phyloP scores from a whole-genome alignment of 805 yeast genomes.

The Ogataea pini region DNA sequence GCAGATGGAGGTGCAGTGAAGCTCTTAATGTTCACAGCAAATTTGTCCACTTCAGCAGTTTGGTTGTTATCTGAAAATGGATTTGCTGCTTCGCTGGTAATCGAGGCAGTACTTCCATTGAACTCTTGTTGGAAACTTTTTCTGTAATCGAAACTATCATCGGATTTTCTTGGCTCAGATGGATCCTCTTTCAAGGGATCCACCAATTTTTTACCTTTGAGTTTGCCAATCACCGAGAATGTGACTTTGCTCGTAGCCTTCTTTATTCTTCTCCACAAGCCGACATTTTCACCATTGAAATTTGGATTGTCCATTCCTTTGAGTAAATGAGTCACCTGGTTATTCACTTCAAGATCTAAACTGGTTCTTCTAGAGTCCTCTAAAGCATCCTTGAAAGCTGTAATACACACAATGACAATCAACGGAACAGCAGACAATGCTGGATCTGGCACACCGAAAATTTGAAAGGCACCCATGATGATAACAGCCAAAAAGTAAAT shows the following conservation, averaged over 20 bases:
- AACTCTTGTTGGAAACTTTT: slow-evolving; percentile 28
- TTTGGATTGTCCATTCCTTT: slow-evolving; percentile 57
- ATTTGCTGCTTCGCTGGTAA: slow-evolving; percentile 20
- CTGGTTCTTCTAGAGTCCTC: slow-evolving; percentile 78
- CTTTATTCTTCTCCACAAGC: slow-evolving; percentile 70
- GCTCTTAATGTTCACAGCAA: slow-evolving; percentile 24
- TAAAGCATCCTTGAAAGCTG: slow-evolving; percentile 77
- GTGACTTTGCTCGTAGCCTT: slow-evolving; percentile 38
- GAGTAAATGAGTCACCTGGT: slow-evolving; percentile 68
- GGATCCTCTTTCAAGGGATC: slow-evolving; percentile 29
- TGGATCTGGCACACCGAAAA: slow-evolving; percentile 82
- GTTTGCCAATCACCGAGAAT: slow-evolving; percentile 18
- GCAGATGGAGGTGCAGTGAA: slow-evolving; percentile 32
- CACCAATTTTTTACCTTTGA: slow-evolving; percentile 25
- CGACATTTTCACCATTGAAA: slow-evolving; percentile 61
- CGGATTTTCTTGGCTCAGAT: slow-evolving; percentile 30
- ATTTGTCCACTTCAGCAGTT: slow-evolving; percentile 11
- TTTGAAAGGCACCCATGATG: slow-evolving; percentile 74
- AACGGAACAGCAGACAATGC: slow-evolving; percentile 75
- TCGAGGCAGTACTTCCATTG: slow-evolving; percentile 20
- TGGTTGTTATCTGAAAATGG: slow-evolving; percentile 28
- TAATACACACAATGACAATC: slow-evolving; percentile 71
- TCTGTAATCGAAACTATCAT: slow-evolving; percentile 38
- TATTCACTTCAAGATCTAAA: slow-evolving; percentile 73
- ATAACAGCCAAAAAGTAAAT: slow-evolving; percentile 78